Conservation (phyloP, 371 early-diverging fungal species). For the Rhizopus stolonifer region DNA sequence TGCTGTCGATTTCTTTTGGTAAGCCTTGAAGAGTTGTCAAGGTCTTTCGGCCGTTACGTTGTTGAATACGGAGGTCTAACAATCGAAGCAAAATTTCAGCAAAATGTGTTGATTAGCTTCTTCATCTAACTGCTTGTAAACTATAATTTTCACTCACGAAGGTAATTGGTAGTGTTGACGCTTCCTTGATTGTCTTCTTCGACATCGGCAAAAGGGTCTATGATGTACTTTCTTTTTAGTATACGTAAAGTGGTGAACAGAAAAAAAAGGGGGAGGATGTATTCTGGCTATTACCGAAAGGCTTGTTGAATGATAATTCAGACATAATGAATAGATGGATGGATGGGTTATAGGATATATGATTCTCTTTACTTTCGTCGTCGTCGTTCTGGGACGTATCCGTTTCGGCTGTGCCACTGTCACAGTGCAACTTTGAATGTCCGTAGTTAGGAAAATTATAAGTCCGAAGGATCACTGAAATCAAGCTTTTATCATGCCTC, state of each 20-base stretch:
- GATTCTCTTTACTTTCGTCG: neutral
- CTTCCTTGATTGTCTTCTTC: constrained; percentile 60
- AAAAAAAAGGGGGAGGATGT: neutral
- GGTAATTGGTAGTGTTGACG: constrained; percentile 53
- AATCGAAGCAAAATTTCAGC: neutral
- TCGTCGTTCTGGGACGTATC: neutral
- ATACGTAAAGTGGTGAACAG: neutral
- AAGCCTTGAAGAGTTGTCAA: constrained; percentile 93
- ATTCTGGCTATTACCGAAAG: neutral
- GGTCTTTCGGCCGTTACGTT: constrained; percentile 96
- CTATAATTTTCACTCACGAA: constrained; percentile 72
- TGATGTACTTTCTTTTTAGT: neutral
- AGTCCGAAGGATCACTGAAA: no score
- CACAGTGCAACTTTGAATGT: no score
- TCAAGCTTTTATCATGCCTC: no score
- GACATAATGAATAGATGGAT: neutral
- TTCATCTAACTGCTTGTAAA: constrained; percentile 7
- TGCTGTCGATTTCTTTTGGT: constrained; percentile 81
- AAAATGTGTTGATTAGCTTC: constrained; percentile 10
- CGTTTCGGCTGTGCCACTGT: no score
- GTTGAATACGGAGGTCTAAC: constrained; percentile 92
- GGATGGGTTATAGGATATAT: neutral
- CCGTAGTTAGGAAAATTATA: no score
- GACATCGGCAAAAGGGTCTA: constrained; percentile 82
- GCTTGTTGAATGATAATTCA: neutral